Base-by-base conservation (phyloP, 768 basidiomycete genomes). In the Hericium erinaceus region DNA sequence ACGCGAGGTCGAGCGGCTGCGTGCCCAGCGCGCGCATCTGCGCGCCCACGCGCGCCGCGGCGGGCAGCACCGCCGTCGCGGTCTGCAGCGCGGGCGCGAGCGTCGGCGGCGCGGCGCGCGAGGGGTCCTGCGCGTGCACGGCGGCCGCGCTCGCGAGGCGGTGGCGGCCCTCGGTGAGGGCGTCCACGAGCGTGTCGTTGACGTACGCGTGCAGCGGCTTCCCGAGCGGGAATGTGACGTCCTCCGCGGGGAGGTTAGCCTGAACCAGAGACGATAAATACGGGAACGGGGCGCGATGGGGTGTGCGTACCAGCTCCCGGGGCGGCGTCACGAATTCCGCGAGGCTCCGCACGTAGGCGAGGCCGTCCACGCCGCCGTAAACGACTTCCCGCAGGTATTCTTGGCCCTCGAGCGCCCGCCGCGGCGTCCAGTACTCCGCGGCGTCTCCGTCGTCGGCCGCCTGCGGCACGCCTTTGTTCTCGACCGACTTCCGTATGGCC, bases 341-440 rank as follows among this genome's bases (percentile, higher is more conserved):
- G 56, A 92, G 64, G 66, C 89, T 91, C 59, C 85, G 75, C 54
- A 85, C 78, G 67, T 91, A 91, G 5, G 89, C 89, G 26, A 83
- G 69, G 1, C 89, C 89, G 57, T 89, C 87, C 0, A 82, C 75
- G 49, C 89, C 88, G 0, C 89, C 89, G 65, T 90, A 91, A 0
- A 91, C 87, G n/a, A 89, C 66, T 65, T 89, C 85, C 18, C 78
- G 71, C 16, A 91, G 49, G 63, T 85, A 88, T n/a, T 75, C 77
- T 69, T 88, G 84, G 2, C 79, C 86, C 22, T 78, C 75, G n/a
- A 68, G 67, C 12, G 79, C 81, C 33, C 52, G 52, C 39, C 24
- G n/a, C 18, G 6, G 20, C 4, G 13, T 39, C 39, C 33, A 37
- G 39, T 46, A 24, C 3, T 26, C 20, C 41, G 26, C 40, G n/a